Evolutionary conservation across 345 rosid genomes (phyloP), one percentile per base, ranked within the genome.

Genomic region (Acer negundo): DNA sequence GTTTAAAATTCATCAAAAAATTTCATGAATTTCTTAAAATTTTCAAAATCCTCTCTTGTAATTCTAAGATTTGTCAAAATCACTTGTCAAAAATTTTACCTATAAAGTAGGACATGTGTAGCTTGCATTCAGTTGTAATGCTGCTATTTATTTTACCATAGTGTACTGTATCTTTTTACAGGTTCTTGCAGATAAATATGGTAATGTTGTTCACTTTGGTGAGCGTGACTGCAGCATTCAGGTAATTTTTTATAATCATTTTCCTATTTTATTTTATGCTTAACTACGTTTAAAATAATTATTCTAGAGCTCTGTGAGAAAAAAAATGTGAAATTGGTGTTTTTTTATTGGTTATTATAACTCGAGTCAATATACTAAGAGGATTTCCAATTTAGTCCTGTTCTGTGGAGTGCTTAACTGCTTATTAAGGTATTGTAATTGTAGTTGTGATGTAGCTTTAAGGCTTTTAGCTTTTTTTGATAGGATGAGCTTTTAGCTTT

Each of bases 201-300:
- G 99, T 70, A 93, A 96, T 80, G 99, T 93, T 80, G 98, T 96
- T 81, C 99, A 96, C 84, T 96, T 92, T 77, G 98, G 98, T 76
- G 99, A 96, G 88, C 95, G 99, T 77, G 99, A 96, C 89, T 96
- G 99, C 89, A 96, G 98, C 80, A 96, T 96, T 80, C 99, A 96
- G 97, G 99, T 96, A 90, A 47, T 51, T 22, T 35, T 40, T 35
- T n/a, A 69, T 46, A 2, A 6, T 61, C 42, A 16, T 42, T 19
- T 38, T 75, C 19, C 66, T 23, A 19, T 61, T 51, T 5, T 24
- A 70, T 42, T 58, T 38, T 23, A 23, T 23, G 64, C 10, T 22
- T 58, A 72, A 15, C 26, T 72, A 66, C 38, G 69, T 16, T 55
- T 62, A 67, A n/a, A 31, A 26, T 19, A 70, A 38, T 19, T 53